Conservation (phyloP, 257 asterid species). For the Nicotiana attenuata region DNA sequence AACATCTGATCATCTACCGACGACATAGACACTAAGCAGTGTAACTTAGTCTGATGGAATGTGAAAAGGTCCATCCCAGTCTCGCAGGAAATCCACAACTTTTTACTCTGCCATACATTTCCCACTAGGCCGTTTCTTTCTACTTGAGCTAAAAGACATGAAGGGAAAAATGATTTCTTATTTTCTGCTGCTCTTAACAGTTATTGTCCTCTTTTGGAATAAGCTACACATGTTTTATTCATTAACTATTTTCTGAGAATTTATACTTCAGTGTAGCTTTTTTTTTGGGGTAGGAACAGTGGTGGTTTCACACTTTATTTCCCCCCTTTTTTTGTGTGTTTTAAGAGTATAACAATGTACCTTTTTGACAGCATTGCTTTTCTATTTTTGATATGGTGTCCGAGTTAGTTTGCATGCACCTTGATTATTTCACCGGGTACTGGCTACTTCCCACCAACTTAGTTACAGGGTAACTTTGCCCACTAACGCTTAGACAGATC, state of each 20-base stretch:
- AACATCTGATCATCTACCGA: no score
- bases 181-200: background rate
- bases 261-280: background rate
- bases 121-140: background rate
- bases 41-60: no score
- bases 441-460: background rate
- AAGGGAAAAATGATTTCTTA: background rate
- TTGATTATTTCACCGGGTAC: background rate
- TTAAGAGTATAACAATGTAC: background rate
- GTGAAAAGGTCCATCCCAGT: background rate
- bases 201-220: background rate
- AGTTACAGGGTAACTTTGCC: background rate
- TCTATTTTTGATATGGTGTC: background rate
- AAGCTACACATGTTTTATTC: background rate
- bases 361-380: background rate
- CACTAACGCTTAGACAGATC: background rate
- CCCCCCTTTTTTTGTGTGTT: background rate
- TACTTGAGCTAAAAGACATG: background rate
- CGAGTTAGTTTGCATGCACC: background rate
- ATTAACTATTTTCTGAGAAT: background rate
- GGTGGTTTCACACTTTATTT: background rate
- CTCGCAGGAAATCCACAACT: background rate
- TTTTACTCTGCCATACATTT: background rate
- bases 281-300: background rate
- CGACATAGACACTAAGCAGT: no score